A percentile compares a stretch with the other conserved stretches of the same genome.
phyloP scores from a whole-genome alignment of 179 eudicot genomes.

The Vitellaria paradoxa region DNA sequence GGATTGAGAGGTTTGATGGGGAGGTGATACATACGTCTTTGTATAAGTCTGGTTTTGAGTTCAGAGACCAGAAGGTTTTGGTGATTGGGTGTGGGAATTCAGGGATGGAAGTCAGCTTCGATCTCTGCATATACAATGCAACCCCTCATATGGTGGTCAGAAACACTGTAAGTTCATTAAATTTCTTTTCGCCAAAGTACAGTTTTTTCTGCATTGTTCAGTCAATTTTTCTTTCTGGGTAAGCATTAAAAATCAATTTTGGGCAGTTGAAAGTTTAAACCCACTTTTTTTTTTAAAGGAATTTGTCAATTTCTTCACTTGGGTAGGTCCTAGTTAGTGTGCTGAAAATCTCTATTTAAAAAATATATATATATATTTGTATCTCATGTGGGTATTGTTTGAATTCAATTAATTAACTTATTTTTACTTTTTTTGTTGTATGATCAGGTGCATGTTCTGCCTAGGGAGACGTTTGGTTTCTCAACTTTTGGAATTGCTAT shows the following conservation, averaged over 20 bases:
- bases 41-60: constrained; percentile 62
- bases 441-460: constrained; percentile 79
- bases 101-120: constrained; percentile 92
- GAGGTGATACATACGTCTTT: constrained; percentile 61
- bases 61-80: constrained; percentile 52
- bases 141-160: constrained; percentile 74
- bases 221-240: background rate
- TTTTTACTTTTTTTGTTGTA: background rate
- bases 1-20: constrained; percentile 60
- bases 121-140: constrained; percentile 69
- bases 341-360: too few relatives aligned
- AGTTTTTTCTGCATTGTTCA: background rate
- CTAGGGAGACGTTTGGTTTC: constrained; percentile 91
- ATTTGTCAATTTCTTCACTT: background rate
- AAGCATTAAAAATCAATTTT: background rate
- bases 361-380: too few relatives aligned
- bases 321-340: too few relatives aligned
- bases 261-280: constrained; percentile 1
- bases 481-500: constrained; percentile 85
- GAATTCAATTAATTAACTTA: background rate
- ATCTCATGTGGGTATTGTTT: background rate
- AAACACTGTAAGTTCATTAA: constrained; percentile 59
- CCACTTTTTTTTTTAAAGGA: background rate
- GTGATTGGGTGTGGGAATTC: constrained; percentile 97
- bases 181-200: background rate